phyloP scores from a whole-genome alignment of 257 asterid genomes.

The Solanum chiquidenum region DNA sequence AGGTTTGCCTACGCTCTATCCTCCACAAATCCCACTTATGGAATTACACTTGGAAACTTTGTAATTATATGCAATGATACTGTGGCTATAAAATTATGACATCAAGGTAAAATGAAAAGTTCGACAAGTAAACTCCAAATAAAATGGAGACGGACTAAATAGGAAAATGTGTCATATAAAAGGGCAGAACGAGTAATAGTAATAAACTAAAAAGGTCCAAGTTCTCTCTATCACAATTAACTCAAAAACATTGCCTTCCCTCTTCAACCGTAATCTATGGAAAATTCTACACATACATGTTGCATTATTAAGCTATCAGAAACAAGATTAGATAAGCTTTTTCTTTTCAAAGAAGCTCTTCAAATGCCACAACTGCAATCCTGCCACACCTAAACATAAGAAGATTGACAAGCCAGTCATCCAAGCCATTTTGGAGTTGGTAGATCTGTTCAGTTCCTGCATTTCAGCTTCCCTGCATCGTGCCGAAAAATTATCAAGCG shows the following conservation, averaged over 20 bases:
- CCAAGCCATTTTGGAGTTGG: conserved; percentile 71
- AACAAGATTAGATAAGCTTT: conserved; percentile 52
- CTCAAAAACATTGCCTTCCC: not conserved
- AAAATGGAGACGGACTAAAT: not conserved
- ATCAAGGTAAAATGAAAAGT: not conserved
- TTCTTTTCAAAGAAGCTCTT: conserved; percentile 78
- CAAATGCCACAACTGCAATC: conserved; percentile 73
- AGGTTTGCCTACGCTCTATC: not conserved
- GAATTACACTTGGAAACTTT: not conserved
- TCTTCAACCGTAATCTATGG: not conserved
- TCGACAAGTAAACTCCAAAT: not conserved
- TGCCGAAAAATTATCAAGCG: not conserved
- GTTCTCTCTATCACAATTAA: not conserved
- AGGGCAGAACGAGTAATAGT: not conserved
- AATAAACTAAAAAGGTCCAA: not conserved
- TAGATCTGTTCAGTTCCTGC: conserved; percentile 63
- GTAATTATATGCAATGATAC: not conserved
- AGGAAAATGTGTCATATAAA: not conserved
- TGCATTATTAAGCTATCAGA: not conserved
- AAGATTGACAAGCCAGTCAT: conserved; percentile 48
- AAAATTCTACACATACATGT: conserved; percentile 8
- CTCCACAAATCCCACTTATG: not conserved
- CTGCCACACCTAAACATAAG: conserved; percentile 54
- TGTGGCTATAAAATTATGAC: not conserved
- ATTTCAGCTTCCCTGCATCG: conserved; percentile 69